These are phyloP conservation scores for Torrubiellomyces zombiae DNA, from an alignment of 2,329 filamentous ascomycete genomes.

Conservation along the genomic window DNA sequence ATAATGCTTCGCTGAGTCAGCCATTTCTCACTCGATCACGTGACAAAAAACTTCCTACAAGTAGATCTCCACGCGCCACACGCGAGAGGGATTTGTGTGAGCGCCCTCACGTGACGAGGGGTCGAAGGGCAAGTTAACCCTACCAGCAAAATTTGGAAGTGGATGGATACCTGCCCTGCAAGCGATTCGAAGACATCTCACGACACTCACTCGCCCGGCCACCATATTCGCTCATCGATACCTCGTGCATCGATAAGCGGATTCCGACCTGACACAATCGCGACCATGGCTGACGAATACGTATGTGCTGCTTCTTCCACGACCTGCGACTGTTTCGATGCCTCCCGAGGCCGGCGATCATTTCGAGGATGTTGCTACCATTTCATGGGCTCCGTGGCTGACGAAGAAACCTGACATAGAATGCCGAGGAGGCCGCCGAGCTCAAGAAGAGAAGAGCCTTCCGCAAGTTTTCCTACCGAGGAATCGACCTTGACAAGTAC, in stretches of 20 bases:
- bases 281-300: slow-evolving; percentile 81
- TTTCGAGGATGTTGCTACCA: not conserved
- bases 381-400: slow-evolving; percentile 10
- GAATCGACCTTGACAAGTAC: slow-evolving; percentile 98
- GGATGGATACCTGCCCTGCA: slow-evolving; percentile 12
- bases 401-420: slow-evolving; percentile 34
- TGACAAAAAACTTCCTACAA: too few species aligned
- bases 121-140: slow-evolving; percentile 24
- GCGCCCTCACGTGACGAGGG: slow-evolving; percentile 15
- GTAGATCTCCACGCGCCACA: too few species aligned
- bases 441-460: slow-evolving; percentile 99
- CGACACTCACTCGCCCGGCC: slow-evolving; percentile 20
- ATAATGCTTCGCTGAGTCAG: too few species aligned
- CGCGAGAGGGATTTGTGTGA: not conserved
- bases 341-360: slow-evolving; percentile 6
- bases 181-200: slow-evolving; percentile 13
- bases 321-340: slow-evolving; percentile 11
- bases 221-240: slow-evolving; percentile 26
- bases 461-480: slow-evolving; percentile 99
- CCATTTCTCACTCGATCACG: too few species aligned
- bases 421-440: slow-evolving; percentile 96
- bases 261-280: slow-evolving; percentile 26
- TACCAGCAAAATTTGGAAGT: slow-evolving; percentile 19
- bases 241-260: slow-evolving; percentile 25
- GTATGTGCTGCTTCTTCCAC: slow-evolving; percentile 37